Base-by-base conservation (phyloP, 2,329 filamentous ascomycete species). In the Chaetomiaceae sp. region DNA sequence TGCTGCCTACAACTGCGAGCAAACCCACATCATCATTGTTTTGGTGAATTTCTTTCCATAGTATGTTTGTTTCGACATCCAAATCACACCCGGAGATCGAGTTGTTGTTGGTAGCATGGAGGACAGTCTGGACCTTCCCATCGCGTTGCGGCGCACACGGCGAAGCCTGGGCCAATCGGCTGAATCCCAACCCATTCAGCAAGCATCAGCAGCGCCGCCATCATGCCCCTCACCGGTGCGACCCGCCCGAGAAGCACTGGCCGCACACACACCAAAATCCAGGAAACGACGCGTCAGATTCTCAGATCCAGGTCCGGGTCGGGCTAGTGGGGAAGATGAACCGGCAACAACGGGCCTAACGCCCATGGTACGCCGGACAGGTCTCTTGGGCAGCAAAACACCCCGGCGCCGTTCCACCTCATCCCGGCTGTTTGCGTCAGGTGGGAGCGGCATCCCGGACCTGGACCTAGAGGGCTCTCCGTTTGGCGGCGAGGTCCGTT, bases 271-370 rank as follows among this genome's bases (percentile, higher is more conserved):
- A 1, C 54, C 56, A 21, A 57, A 50, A 46, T 50, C 56, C 14
- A 65, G 58, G 1, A 78, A 73, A 60, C 79, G 77, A 58, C 71
- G 72, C 52, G 79, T 83, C 20, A 77, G 81, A 33, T 82, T 84
- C 66, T 84, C 81, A 0, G 80, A 84, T 36, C 79, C 79, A 8
- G 79, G 77, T 0, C 70, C 72, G 1, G 63, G 68, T 0, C 54
- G 68, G 33, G 54, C 66, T 14, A 53, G 58, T 7, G 56, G 65
- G 10, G 51, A 60, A 18, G 49, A 57, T 53, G 32, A 61, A 16
- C 55, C 68, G 18, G 71, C 74, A 2, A 80, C 75, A 2, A 81
- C 76, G 1, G 81, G 81, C 2, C 66, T 85, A 25, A 84, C 82
- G 1, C 81, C 82, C 1, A 78, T 82, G 69, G 68, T 85, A 38